Conservation (phyloP, 1,139 yeast species). For the Sugiyamaella japonica region DNA sequence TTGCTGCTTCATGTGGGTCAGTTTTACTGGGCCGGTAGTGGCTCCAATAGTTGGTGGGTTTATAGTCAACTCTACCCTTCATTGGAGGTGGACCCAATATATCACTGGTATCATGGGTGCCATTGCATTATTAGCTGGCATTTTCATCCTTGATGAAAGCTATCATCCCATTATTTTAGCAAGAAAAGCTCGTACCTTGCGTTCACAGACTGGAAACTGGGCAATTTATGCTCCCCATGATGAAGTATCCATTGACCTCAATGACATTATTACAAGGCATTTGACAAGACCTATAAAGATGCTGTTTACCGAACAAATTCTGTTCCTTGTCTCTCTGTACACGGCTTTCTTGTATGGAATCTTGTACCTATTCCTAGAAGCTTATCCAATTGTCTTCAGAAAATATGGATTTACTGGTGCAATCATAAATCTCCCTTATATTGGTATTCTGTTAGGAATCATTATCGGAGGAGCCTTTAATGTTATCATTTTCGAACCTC, state of each 20-base stretch:
- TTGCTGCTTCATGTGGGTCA: conserved; percentile 57
- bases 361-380: conserved; percentile 71
- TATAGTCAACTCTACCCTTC: conserved; percentile 39
- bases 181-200: conserved; percentile 49
- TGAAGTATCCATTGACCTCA: conserved; percentile 58
- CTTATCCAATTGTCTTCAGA: conserved; percentile 73
- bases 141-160: conserved; percentile 64
- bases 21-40: conserved; percentile 69
- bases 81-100: conserved; percentile 63
- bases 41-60: conserved; percentile 56
- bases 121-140: conserved; percentile 37
- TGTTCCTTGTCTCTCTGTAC: conserved; percentile 67
- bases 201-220: conserved; percentile 61
- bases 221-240: conserved; percentile 85
- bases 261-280: conserved; percentile 67
- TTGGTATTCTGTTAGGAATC: conserved; percentile 53
- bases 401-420: conserved; percentile 53
- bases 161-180: conserved; percentile 48
- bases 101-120: conserved; percentile 52
- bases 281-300: conserved; percentile 67
- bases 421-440: conserved; percentile 54
- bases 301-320: conserved; percentile 71
- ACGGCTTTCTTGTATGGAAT: conserved; percentile 86
- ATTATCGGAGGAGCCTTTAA: conserved; percentile 21
- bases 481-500: conserved; percentile 27